phyloP scores from a whole-genome alignment of 2,329 filamentous ascomycete genomes.

The Xylaria sp. region DNA sequence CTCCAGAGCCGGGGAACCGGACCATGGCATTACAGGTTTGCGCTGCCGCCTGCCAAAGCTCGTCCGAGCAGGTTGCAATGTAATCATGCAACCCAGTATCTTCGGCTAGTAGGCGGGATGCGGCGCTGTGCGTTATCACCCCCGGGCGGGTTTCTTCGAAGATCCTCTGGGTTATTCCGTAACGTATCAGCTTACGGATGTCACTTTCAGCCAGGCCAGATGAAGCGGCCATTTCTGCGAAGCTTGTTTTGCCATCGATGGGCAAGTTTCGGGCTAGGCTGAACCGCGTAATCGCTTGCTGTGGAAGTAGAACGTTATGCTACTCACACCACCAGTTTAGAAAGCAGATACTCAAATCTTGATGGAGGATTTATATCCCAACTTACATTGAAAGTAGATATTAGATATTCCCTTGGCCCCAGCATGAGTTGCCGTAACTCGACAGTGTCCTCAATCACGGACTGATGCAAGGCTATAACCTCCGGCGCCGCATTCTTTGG shows the following conservation, averaged over 20 bases:
- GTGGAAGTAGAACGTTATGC: constrained; percentile 16
- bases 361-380: no score
- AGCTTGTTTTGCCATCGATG: constrained; percentile 23
- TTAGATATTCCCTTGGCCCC: constrained; percentile 29
- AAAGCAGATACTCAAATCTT: no score
- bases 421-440: constrained; percentile 31
- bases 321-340: neutral
- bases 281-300: constrained; percentile 24
- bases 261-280: constrained; percentile 22
- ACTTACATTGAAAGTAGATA: constrained; percentile 11
- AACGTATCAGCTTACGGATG: constrained; percentile 15
- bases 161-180: constrained; percentile 36
- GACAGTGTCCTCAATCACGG: constrained; percentile 22
- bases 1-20: constrained; percentile 48
- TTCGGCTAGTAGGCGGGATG: constrained; percentile 30
- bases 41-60: constrained; percentile 22
- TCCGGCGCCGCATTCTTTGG: constrained; percentile 6
- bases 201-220: constrained; percentile 15
- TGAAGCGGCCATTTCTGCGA: constrained; percentile 19
- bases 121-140: constrained; percentile 31
- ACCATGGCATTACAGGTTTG: constrained; percentile 21
- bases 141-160: constrained; percentile 39
- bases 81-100: constrained; percentile 55
- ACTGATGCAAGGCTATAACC: constrained; percentile 16
- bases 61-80: constrained; percentile 12